phyloP scores from a whole-genome alignment of 1,284 basidiomycete genomes.

The Baeospora myosura region DNA sequence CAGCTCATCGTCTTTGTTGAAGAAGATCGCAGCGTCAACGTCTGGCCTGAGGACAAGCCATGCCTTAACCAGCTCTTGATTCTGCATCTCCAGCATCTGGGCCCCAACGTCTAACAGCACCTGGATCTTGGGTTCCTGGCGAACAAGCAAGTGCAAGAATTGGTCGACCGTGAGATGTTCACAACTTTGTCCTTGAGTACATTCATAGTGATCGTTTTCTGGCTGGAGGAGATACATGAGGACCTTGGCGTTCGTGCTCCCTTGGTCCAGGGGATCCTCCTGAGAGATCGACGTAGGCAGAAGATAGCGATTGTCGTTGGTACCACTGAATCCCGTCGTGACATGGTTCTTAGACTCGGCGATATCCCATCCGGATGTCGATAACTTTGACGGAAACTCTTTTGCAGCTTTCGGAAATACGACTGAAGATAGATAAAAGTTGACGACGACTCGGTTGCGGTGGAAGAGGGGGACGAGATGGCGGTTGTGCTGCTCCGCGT shows the following conservation, averaged over 20 bases:
- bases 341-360: constrained; percentile 28
- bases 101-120: constrained; percentile 52
- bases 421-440: constrained; percentile 42
- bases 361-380: constrained; percentile 48
- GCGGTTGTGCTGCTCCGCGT: constrained; percentile 18
- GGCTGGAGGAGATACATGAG: constrained; percentile 34
- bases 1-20: constrained; percentile 37
- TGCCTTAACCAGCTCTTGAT: constrained; percentile 28
- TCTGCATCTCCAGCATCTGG: constrained; percentile 46
- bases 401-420: constrained; percentile 45
- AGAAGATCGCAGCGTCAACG: constrained; percentile 39
- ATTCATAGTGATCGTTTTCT: constrained; percentile 37
- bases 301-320: constrained; percentile 45
- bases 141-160: constrained; percentile 28
- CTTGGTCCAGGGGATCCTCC: constrained; percentile 32
- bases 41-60: constrained; percentile 30
- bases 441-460: constrained; percentile 31
- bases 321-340: constrained; percentile 51
- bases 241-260: constrained; percentile 44
- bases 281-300: constrained; percentile 41
- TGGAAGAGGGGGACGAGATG: constrained; percentile 19
- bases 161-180: constrained; percentile 21
- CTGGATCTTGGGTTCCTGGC: constrained; percentile 25
- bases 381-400: constrained; percentile 39
- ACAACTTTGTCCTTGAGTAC: constrained; percentile 16